Percentiles rank a stretch among this genome's conserved stretches.
Evolutionary conservation across 768 basidiomycete species (phyloP).

Genomic region (Pluteus cervinus): DNA sequence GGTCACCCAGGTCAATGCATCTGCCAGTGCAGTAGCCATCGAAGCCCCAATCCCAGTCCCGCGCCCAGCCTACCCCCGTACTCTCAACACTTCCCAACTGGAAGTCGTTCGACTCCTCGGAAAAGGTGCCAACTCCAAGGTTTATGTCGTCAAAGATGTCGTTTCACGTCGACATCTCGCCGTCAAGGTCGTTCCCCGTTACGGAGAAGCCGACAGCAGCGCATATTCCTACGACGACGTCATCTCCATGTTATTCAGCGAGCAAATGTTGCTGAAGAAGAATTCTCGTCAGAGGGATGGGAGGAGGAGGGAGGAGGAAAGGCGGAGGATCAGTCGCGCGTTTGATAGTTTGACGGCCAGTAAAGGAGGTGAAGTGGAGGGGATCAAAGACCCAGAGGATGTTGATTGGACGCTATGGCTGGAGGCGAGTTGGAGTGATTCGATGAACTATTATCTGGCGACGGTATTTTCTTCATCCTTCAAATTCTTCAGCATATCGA

Average conservation of each 20-base stretch:
- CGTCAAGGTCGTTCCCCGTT: constrained; percentile 23
- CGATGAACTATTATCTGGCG: constrained; percentile 9
- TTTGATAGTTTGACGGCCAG: constrained; percentile 5
- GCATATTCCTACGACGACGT: constrained; percentile 10
- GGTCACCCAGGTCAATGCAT: too few species aligned
- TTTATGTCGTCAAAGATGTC: constrained; percentile 20
- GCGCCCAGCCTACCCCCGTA: not conserved
- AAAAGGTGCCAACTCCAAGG: constrained; percentile 20
- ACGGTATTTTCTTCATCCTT: constrained; percentile 6
- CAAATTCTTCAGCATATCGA: not conserved
- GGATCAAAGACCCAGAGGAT: too few species aligned
- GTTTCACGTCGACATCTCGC: constrained; percentile 17
- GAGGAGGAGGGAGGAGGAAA: too few species aligned
- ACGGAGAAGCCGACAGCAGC: constrained; percentile 9
- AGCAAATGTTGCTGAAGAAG: constrained; percentile 12
- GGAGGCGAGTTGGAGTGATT: constrained; percentile 12
- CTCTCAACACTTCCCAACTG: too few species aligned
- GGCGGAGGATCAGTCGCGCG: too few species aligned
- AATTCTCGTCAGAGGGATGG: too few species aligned
- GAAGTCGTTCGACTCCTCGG: constrained; percentile 21
- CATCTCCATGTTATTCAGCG: constrained; percentile 15
- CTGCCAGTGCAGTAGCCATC: too few species aligned
- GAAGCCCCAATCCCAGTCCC: too few species aligned
- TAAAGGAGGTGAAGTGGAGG: constrained; percentile 1
- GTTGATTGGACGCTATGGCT: constrained; percentile 8